These are phyloP conservation scores for Neurospora cerealis DNA, from an alignment of 495 filamentous ascomycete species.

Conservation along the genomic window DNA sequence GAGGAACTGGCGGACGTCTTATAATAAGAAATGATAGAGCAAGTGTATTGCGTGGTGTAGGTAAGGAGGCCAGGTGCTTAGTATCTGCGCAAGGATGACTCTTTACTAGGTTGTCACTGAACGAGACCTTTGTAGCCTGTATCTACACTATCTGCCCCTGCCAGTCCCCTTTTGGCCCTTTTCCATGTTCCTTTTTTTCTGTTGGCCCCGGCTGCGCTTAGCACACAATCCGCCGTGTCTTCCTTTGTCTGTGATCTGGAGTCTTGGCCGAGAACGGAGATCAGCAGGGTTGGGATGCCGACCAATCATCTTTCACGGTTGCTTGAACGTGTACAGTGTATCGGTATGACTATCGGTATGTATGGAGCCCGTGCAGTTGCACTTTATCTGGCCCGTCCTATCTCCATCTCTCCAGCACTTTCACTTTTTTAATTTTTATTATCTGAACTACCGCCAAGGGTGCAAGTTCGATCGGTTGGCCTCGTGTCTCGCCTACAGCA, in stretches of 20 bases:
- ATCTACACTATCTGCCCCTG: not conserved
- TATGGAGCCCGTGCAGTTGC: not conserved
- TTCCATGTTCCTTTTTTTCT: constrained; percentile 1
- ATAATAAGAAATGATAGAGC: not conserved
- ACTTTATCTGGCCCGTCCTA: not conserved
- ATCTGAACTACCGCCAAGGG: not conserved
- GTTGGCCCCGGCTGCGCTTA: not conserved
- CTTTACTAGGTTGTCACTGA: not conserved
- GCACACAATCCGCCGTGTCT: not conserved
- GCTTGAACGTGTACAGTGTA: constrained; percentile 2
- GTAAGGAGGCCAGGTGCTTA: not conserved
- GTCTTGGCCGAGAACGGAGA: constrained; percentile 27
- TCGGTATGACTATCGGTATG: not conserved
- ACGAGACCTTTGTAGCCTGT: not conserved
- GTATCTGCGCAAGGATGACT: not conserved
- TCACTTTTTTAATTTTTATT: not conserved
- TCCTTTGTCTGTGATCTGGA: not conserved
- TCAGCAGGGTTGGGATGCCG: constrained; percentile 7
- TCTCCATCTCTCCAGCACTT: not conserved
- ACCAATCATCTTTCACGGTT: constrained; percentile 29
- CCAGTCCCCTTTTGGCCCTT: not conserved
- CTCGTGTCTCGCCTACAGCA: not conserved
- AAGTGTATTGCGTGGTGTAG: not conserved
- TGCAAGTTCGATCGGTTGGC: not conserved
- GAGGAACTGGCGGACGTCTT: not conserved